These are phyloP conservation scores for Citrullus amarus DNA, from an alignment of 306 rosid genomes.

Conservation along the genomic window DNA sequence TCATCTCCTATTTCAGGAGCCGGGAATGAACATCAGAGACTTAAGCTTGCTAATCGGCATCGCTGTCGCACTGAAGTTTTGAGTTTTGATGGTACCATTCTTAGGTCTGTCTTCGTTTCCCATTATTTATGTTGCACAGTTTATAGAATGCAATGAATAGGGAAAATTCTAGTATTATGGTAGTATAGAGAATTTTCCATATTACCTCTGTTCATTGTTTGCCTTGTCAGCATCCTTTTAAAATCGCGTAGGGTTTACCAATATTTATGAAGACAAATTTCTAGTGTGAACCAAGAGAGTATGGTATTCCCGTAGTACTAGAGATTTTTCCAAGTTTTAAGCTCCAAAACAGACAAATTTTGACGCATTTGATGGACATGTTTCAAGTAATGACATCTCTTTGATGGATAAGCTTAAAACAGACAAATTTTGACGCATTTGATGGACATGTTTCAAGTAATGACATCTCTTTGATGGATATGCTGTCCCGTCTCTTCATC, in stretches of 20 bases:
- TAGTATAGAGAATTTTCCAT: too few relatives aligned
- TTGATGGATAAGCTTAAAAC: not conserved
- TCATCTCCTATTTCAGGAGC: constrained; percentile 85
- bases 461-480: not conserved
- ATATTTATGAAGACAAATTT: too few relatives aligned
- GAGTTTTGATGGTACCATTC: constrained; percentile 82
- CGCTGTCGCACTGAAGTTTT: constrained; percentile 64
- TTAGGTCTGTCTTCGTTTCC: constrained; percentile 51
- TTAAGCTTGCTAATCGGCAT: constrained; percentile 63
- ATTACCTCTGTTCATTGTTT: too few relatives aligned
- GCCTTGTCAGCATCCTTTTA: too few relatives aligned
- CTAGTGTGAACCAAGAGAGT: too few relatives aligned
- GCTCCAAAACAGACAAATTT: not conserved
- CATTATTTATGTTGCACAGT: not conserved
- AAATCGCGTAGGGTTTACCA: too few relatives aligned
- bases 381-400: not conserved
- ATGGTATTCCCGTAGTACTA: too few relatives aligned
- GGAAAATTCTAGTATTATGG: too few relatives aligned
- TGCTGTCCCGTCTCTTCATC: not conserved
- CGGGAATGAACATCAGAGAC: constrained; percentile 44
- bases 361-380: not conserved
- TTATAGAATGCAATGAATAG: too few relatives aligned
- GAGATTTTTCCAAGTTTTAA: too few relatives aligned
- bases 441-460: not conserved
- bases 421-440: not conserved